Evolutionary conservation across 2,329 filamentous ascomycete genomes (phyloP), one percentile per base, ranked within the genome.

Genomic region (Monosporascus sp.): DNA sequence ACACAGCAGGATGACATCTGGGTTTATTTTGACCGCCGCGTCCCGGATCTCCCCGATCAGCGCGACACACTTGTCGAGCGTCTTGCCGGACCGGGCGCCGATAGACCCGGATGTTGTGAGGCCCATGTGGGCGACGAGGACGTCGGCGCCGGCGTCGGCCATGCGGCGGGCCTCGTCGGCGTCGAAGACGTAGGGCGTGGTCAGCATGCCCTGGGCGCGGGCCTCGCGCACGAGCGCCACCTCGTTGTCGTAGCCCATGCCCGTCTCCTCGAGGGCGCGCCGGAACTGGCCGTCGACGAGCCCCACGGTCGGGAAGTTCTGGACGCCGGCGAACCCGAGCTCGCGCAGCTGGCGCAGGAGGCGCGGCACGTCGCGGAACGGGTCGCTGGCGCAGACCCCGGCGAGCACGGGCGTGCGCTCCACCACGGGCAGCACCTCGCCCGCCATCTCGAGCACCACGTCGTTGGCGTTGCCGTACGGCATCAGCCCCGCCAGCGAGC

Each of bases 221-320:
- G 87, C 86, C n/a, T 75, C 62, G 9, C 74, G 73, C 46, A 90
- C 78, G 77, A 88, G 82, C 49, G 85, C 83, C 2, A 90, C 85
- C 64, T 90, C 86, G 7, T 77, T 70, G 17, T 77, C 79, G 62
- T 84, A 90, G 1, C 82, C 81, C 85, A 90, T 90, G 8, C 82
- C 85, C 1, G 86, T 89, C 66, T 88, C 85, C 64, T 90, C 87
- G 2, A 90, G 75, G 59, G 86, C 85, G 22, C 76, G 75, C 14
- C 87, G 77, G 64, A 90, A 89, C 14, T 76, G 47, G 1, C 85
- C 86, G 66, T 90, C 86, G 37, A 89, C 84, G 22, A 90, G 71
- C 0, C 86, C 86, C 2, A 89, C 85, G 0, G 86, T 89, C 1
- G 86, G 86, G 64, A 90, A 90, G 61, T 90, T 90, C 66, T 90